phyloP scores from a whole-genome alignment of 2,329 filamentous ascomycete species.

The Ophiosphaerella herpotricha region DNA sequence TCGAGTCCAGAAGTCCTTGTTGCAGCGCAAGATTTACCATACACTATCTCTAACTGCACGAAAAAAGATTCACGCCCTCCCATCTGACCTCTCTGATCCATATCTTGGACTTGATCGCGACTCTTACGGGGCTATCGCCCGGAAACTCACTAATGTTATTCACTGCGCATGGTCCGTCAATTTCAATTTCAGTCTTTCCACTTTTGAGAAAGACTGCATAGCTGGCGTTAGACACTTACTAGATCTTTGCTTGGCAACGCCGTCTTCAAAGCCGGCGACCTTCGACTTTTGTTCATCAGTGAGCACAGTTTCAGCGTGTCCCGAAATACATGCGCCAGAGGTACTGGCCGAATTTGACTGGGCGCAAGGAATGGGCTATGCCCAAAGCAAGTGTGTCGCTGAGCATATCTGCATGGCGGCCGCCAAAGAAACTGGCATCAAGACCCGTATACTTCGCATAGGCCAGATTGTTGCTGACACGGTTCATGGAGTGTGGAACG shows the following conservation, averaged over 20 bases:
- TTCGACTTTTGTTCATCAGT: slow-evolving; percentile 55
- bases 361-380: slow-evolving; percentile 59
- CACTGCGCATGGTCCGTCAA: slow-evolving; percentile 62
- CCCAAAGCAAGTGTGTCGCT: slow-evolving; percentile 54
- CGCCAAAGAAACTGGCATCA: slow-evolving; percentile 20
- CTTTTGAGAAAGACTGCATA: slow-evolving; percentile 56
- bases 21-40: slow-evolving; percentile 45
- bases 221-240: slow-evolving; percentile 53
- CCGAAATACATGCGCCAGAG: slow-evolving; percentile 21
- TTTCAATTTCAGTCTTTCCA: slow-evolving; percentile 58
- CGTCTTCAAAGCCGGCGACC: slow-evolving; percentile 41
- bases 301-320: slow-evolving; percentile 49
- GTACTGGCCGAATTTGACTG: slow-evolving; percentile 40
- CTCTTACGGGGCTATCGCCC: slow-evolving; percentile 15
- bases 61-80: slow-evolving; percentile 42
- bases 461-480: slow-evolving; percentile 58
- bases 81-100: slow-evolving; percentile 46
- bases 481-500: slow-evolving; percentile 54
- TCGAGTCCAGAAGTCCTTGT: slow-evolving; percentile 45
- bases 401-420: slow-evolving; percentile 48
- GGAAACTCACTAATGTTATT: slow-evolving; percentile 50
- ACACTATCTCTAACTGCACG: slow-evolving; percentile 22
- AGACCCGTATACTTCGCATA: slow-evolving; percentile 34
- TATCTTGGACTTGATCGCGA: slow-evolving; percentile 47
- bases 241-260: slow-evolving; percentile 41